A percentile compares a stretch with the other conserved stretches of the same genome.
These are phyloP conservation scores for Ganoderma resinaceum DNA, from an alignment of 1,284 basidiomycete genomes.

Conservation along the genomic window DNA sequence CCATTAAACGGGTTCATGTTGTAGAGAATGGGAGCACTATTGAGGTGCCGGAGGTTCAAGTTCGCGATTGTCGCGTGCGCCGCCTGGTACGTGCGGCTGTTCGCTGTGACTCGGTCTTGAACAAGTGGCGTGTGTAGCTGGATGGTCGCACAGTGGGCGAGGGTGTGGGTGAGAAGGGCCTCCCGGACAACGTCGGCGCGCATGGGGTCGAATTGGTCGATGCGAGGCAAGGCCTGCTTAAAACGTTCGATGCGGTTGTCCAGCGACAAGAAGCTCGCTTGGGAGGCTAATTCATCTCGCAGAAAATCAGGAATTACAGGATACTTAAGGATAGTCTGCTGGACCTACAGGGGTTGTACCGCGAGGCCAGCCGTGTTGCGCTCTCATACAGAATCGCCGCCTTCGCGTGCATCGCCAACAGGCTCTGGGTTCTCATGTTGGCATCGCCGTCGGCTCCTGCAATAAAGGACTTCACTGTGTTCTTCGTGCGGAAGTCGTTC, in stretches of 20 bases:
- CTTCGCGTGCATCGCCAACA: constrained; percentile 45
- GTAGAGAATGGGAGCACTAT: constrained; percentile 16
- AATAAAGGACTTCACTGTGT: constrained; percentile 43
- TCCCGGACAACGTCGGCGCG: constrained; percentile 32
- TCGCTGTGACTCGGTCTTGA: constrained; percentile 27
- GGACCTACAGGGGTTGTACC: constrained; percentile 37
- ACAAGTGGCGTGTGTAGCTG: constrained; percentile 44
- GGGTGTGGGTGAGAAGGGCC: constrained; percentile 43
- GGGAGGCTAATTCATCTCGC: constrained; percentile 32
- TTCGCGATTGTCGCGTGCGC: constrained; percentile 26
- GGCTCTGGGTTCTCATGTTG: constrained; percentile 32
- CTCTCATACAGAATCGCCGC: constrained; percentile 46
- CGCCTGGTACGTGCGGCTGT: constrained; percentile 29
- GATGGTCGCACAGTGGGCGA: constrained; percentile 44
- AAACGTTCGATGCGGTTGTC: constrained; percentile 42
- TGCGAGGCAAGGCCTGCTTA: constrained; percentile 33
- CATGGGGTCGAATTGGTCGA: constrained; percentile 26
- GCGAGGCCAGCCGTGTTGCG: constrained; percentile 38
- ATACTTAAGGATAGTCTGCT: not conserved
- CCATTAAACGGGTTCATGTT: constrained; percentile 29
- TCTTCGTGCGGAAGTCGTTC: constrained; percentile 31
- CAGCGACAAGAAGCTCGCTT: constrained; percentile 38
- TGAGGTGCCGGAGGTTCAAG: constrained; percentile 19
- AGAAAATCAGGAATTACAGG: constrained; percentile 11
- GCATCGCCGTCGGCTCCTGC: constrained; percentile 34